Conservation (phyloP, 306 rosid species). For the Purshia tridentata region DNA sequence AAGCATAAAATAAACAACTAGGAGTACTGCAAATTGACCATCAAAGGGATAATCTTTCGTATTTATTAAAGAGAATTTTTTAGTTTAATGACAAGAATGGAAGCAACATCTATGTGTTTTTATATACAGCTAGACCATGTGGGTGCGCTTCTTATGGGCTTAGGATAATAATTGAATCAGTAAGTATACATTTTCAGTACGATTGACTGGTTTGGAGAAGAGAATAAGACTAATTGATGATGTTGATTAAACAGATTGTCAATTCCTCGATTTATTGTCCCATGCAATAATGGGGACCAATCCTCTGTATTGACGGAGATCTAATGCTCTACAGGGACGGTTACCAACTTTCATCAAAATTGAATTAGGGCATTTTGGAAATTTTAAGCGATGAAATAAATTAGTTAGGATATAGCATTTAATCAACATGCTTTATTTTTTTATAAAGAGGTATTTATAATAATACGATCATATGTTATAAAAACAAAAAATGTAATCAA, state of each 20-base stretch:
- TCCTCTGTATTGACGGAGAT: slow-evolving; percentile 2
- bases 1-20: too few relatives aligned
- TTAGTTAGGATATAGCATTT: too few relatives aligned
- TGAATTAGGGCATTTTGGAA: background rate
- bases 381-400: too few relatives aligned
- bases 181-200: slow-evolving; percentile 1
- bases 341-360: background rate
- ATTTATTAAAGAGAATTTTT: slow-evolving; percentile 15
- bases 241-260: background rate
- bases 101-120: slow-evolving; percentile 22
- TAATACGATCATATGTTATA: too few relatives aligned
- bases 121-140: slow-evolving; percentile 55
- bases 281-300: background rate
- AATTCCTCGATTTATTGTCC: slow-evolving; percentile 6
- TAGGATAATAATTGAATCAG: background rate
- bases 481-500: too few relatives aligned
- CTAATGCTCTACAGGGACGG: background rate
- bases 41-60: slow-evolving; percentile 6
- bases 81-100: slow-evolving; percentile 30
- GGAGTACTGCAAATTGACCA: slow-evolving; percentile 24
- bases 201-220: slow-evolving; percentile 15
- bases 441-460: too few relatives aligned
- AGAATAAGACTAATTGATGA: background rate
- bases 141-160: slow-evolving; percentile 21
- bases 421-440: too few relatives aligned